Evolutionary conservation across 805 yeast species (phyloP), one percentile per base, ranked within the genome.

Genomic region (Ogataea nitratoaversa): DNA sequence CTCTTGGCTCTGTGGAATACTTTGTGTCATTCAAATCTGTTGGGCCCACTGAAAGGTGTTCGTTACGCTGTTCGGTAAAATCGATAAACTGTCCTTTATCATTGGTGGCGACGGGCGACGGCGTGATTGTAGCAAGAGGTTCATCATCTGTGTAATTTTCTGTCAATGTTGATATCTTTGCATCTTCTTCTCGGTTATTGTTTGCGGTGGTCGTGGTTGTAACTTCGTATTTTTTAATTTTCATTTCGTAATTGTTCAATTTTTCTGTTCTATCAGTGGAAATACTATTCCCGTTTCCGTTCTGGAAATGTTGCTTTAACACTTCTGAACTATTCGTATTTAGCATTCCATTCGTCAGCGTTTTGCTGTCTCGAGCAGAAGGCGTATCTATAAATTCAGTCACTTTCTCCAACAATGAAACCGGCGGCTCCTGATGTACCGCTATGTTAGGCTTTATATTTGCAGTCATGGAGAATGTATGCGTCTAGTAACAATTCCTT

Each of bases 141-240:
- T 11, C 25, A 7, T 8, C 27, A n/a, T 17, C 20, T 27, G 3
- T 25, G 4, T 8, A 19, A 8, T 4, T 11, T 2, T 19, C n/a
- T 25, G 20, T 37, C 12, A 19, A 19, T 12, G 30, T 16, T 14
- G 24, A 24, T 5, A 16, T 13, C 8, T 7, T 13, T 7, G 23
- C n/a, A 32, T 8, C 24, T 22, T n/a, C 11, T 18, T 13, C 16
- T 19, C 9, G 9, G 16, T 16, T 19, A 19, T 31, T n/a, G 13
- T 19, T 14, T 12, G 37, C 17, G 1, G 27, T 17, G 11, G 25
- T 25, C 19, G 35, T 31, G 19, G 43, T 37, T 7, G 41, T 19
- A 28, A 44, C 39, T 19, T 49, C 48, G 13, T 34, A 40, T 20
- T 37, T 46, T 18, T 46, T 48, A n/a, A 48, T 42, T 23, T 45